phyloP scores from a whole-genome alignment of 345 rosid species.

The Tarenaya hassleriana region DNA sequence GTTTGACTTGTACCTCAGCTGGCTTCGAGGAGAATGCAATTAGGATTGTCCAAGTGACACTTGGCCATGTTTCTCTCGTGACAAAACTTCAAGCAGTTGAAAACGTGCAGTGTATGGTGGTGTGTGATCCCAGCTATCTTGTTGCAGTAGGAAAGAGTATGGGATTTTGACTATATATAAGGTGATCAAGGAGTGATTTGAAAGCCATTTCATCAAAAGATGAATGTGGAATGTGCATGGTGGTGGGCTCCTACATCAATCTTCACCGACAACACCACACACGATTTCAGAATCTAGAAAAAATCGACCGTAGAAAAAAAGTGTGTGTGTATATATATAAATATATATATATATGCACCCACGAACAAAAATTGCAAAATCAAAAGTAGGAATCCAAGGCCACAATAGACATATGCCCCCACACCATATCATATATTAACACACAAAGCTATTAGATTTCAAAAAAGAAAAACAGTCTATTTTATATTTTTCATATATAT shows the following conservation, averaged over 20 bases:
- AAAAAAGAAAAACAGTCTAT: slow-evolving; percentile 30
- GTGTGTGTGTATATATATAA: slow-evolving; percentile 15
- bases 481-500: slow-evolving; percentile 31
- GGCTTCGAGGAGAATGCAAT: slow-evolving; percentile 42
- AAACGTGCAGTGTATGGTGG: slow-evolving; percentile 48
- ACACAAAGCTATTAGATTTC: slow-evolving; percentile 35
- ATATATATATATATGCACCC: slow-evolving; percentile 13
- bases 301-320: slow-evolving; percentile 13
- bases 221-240: not conserved
- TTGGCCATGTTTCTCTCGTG: slow-evolving; percentile 67
- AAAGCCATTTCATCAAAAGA: slow-evolving; percentile 33
- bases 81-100: slow-evolving; percentile 49
- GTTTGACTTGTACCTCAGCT: slow-evolving; percentile 61
- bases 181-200: slow-evolving; percentile 42
- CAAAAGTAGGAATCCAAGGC: slow-evolving; percentile 69
- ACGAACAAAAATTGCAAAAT: not conserved
- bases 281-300: not conserved
- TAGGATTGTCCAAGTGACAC: slow-evolving; percentile 57
- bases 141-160: slow-evolving; percentile 52
- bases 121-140: slow-evolving; percentile 53
- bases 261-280: not conserved
- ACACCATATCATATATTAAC: slow-evolving; percentile 45
- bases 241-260: not conserved
- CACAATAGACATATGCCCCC: slow-evolving; percentile 45
- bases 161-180: slow-evolving; percentile 18